phyloP scores from a whole-genome alignment of 495 filamentous ascomycete genomes.

The Xylaria cubensis region DNA sequence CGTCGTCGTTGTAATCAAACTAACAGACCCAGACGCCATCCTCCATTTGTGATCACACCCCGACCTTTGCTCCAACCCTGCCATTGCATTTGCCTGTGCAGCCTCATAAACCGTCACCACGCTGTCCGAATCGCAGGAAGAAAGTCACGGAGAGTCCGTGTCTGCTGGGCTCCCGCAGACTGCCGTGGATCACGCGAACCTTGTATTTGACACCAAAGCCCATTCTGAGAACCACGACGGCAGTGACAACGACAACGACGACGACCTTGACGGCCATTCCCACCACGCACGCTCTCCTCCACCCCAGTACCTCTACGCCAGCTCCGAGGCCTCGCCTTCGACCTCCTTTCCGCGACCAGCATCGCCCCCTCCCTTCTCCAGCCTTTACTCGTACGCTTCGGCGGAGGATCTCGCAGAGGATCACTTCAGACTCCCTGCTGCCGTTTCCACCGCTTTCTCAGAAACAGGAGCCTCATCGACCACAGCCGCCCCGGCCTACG shows the following conservation, averaged over 20 bases:
- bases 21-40: conserved; percentile 23
- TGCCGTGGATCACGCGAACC: conserved; percentile 37
- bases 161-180: conserved; percentile 55
- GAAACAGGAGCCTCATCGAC: conserved; percentile 62
- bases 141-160: conserved; percentile 72
- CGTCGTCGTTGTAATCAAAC: conserved; percentile 30
- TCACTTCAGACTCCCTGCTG: conserved; percentile 44
- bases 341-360: conserved; percentile 42
- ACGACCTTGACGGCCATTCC: conserved; percentile 56
- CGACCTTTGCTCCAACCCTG: conserved; percentile 23
- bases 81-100: conserved; percentile 6
- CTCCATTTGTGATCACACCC: conserved; percentile 28
- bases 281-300: conserved; percentile 59
- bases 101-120: conserved; percentile 51
- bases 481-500: conserved; percentile 65
- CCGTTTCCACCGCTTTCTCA: conserved; percentile 58
- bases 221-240: conserved; percentile 20
- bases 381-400: conserved; percentile 54
- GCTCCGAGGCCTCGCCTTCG: conserved; percentile 69
- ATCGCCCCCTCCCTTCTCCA: conserved; percentile 54
- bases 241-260: conserved; percentile 37
- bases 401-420: conserved; percentile 42
- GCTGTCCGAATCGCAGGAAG: conserved; percentile 73
- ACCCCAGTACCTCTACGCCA: conserved; percentile 60
- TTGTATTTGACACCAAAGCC: conserved; percentile 39